Evolutionary conservation across 2,329 filamentous ascomycete species (phyloP), one percentile per base, ranked within the genome.

Genomic region (Septoria linicola): DNA sequence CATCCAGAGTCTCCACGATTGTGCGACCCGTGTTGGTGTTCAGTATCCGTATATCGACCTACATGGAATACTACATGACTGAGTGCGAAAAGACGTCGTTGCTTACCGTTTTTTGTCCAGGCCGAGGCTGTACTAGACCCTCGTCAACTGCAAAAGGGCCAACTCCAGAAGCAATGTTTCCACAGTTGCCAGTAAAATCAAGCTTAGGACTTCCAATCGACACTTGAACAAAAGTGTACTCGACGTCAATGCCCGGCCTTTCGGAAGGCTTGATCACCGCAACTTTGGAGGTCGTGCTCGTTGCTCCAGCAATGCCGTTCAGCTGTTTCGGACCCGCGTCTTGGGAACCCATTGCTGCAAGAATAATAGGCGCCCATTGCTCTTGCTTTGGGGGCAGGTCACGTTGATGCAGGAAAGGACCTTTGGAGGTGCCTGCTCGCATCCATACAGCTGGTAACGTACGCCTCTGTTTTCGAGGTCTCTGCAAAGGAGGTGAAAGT

Each of bases 361-460:
- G 55, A 3, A 70, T 52, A 20, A 69, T 64, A 0, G 63, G 55
- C 1, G 51, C 60, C 68, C 67, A 68, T 14, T 59, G 53, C 11
- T 62, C 44, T 16, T 54, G 41, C 4, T 61, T 60, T 2, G 35
- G 23, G 2, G 67, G 68, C 5, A 70, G 63, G 36, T 69, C 54
- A 41, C 67, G 63, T 19, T 60, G 57, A 19, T 72, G 69, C 7
- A 73, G 59, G 53, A 71, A 73, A 2, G 73, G 65, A 3, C 70
- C 70, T 46, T 72, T 72, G 2, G 68, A 71, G 6, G 70, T 71
- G 23, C 68, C 68, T 17, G 69, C 67, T 45, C 70, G 59, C 70
- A 72, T 71, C 49, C 68, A 64, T n/a, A 70, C 68, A 8, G 68
- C 68, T 1, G 66, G 68, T 4, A 71, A 53, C 23, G 50, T 42